A percentile compares a stretch with the other conserved stretches of the same genome.
Evolutionary conservation across 371 early-diverging fungal species (phyloP).

Genomic region (Mortierella sp.): DNA sequence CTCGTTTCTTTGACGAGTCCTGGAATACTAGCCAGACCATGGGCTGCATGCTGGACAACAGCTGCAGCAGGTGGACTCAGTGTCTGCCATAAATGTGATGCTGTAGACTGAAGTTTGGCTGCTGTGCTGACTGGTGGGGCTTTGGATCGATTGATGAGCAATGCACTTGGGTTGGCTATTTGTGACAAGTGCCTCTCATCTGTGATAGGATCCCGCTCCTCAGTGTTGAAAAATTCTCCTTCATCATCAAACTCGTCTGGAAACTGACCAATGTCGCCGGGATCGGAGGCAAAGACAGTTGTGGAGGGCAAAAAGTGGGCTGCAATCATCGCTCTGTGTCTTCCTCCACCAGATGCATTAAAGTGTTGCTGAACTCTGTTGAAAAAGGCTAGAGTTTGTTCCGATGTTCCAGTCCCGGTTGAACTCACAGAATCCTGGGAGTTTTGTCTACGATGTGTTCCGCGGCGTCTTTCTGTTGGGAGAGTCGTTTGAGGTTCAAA

Average conservation of each 20-base stretch:
- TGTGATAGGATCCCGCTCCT: slow-evolving; percentile 5
- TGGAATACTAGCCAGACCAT: slow-evolving; percentile 47
- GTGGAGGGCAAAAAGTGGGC: slow-evolving; percentile 46
- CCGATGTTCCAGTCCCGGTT: slow-evolving; percentile 28
- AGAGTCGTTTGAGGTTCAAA: background rate
- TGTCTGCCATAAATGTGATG: slow-evolving; percentile 48
- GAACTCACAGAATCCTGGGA: slow-evolving; percentile 48
- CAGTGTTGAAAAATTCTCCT: slow-evolving; percentile 17
- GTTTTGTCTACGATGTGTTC: slow-evolving; percentile 25
- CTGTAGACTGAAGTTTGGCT: slow-evolving; percentile 43
- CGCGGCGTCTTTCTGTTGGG: slow-evolving; percentile 23
- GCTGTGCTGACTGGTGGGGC: slow-evolving; percentile 52
- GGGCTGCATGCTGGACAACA: slow-evolving; percentile 49
- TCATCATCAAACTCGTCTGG: slow-evolving; percentile 30
- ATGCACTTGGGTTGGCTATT: slow-evolving; percentile 25
- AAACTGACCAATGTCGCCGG: slow-evolving; percentile 17
- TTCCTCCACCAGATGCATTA: slow-evolving; percentile 8
- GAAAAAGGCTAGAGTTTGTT: slow-evolving; percentile 27
- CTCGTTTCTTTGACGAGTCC: slow-evolving; percentile 48
- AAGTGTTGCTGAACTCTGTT: slow-evolving; percentile 20
- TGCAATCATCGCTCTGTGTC: slow-evolving; percentile 41
- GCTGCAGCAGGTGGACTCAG: slow-evolving; percentile 50
- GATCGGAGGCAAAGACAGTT: slow-evolving; percentile 48
- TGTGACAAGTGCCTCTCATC: slow-evolving; percentile 21
- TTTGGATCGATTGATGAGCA: slow-evolving; percentile 48